These are phyloP conservation scores for Bipolaris zeicola DNA, from an alignment of 2,329 filamentous ascomycete species.

Conservation along the genomic window DNA sequence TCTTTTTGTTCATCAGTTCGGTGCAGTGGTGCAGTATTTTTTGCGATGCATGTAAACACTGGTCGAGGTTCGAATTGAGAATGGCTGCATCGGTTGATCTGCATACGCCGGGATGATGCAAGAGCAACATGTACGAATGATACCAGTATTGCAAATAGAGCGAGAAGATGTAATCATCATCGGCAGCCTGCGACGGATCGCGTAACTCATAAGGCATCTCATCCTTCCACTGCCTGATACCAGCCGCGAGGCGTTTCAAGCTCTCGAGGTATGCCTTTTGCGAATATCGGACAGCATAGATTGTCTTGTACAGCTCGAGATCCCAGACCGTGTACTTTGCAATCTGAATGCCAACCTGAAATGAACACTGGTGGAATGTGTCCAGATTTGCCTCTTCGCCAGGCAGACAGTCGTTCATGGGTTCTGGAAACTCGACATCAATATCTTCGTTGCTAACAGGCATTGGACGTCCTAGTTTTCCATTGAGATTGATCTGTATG, in stretches of 20 bases:
- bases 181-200: slow-evolving; percentile 52
- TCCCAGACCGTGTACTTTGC: slow-evolving; percentile 70
- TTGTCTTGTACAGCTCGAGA: slow-evolving; percentile 74
- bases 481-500: slow-evolving; percentile 71
- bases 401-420: slow-evolving; percentile 72
- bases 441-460: slow-evolving; percentile 75
- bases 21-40: slow-evolving; percentile 67
- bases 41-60: slow-evolving; percentile 69
- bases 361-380: slow-evolving; percentile 64
- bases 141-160: slow-evolving; percentile 57
- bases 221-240: slow-evolving; percentile 67
- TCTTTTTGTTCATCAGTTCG: slow-evolving; percentile 67
- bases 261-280: slow-evolving; percentile 67
- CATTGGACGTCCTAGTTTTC: slow-evolving; percentile 79
- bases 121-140: slow-evolving; percentile 56
- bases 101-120: slow-evolving; percentile 61
- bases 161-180: slow-evolving; percentile 56
- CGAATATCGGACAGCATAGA: slow-evolving; percentile 73
- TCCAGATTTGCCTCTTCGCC: slow-evolving; percentile 57
- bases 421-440: slow-evolving; percentile 76
- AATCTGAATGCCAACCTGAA: slow-evolving; percentile 68
- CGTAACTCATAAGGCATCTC: slow-evolving; percentile 67
- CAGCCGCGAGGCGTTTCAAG: slow-evolving; percentile 68
- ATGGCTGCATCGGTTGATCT: slow-evolving; percentile 62
- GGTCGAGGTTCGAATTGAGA: slow-evolving; percentile 58